A percentile compares a stretch with the other conserved stretches of the same genome.
Evolutionary conservation across 306 rosid species (phyloP).

Genomic region (Potentilla sterilis): DNA sequence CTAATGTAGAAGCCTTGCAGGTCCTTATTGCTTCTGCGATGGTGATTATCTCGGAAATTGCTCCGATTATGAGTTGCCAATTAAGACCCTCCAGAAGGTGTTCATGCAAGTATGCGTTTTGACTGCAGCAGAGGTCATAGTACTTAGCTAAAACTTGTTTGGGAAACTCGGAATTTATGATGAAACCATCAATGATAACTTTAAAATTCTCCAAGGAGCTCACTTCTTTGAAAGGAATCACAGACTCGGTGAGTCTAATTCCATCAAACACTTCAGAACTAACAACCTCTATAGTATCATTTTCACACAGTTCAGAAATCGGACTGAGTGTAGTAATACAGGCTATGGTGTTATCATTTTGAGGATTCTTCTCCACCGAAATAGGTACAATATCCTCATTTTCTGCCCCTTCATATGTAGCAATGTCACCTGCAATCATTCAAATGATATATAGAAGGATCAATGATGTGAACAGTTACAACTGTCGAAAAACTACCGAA

Average conservation of each 20-base stretch:
- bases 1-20: constrained; percentile 37
- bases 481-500: background rate
- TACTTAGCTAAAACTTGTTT: constrained; percentile 37
- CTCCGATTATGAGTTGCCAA: constrained; percentile 44
- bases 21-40: constrained; percentile 58
- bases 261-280: constrained; percentile 28
- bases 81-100: constrained; percentile 50
- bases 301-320: constrained; percentile 25
- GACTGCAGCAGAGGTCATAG: constrained; percentile 54
- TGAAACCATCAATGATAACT: constrained; percentile 41
- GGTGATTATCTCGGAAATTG: constrained; percentile 47
- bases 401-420: constrained; percentile 22
- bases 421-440: constrained; percentile 16
- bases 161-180: constrained; percentile 46
- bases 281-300: constrained; percentile 22
- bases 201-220: constrained; percentile 38
- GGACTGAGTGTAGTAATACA: background rate
- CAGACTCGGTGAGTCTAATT: constrained; percentile 34
- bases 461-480: background rate
- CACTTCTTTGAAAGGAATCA: constrained; percentile 34
- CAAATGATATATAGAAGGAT: background rate
- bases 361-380: background rate
- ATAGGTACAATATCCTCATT: constrained; percentile 12
- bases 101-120: constrained; percentile 51
- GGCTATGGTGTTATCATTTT: background rate